Evolutionary conservation across 2,329 filamentous ascomycete species (phyloP), one percentile per base, ranked within the genome.

Genomic region (Spiromastix sp.): DNA sequence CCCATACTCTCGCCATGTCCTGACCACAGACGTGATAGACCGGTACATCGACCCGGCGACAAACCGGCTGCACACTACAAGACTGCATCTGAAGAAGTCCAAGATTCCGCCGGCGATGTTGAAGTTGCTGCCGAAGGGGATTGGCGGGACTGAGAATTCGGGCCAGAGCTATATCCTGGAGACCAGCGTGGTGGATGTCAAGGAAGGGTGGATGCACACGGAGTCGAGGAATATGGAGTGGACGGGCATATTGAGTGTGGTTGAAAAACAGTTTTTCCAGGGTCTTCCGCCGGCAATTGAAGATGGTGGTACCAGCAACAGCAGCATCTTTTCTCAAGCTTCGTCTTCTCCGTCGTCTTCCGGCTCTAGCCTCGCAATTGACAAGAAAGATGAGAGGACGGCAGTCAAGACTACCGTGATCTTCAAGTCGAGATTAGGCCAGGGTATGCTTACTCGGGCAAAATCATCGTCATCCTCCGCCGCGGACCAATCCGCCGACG

Each of bases 21-120:
- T 77, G 45, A 75, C 71, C 33, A 78, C 74, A 48, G 76, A 80
- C 61, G 75, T 77, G 53, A 77, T 80, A 53, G 67, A 72, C 42
- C 72, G 75, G 37, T 64, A 68, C 56, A 73, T 74, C 54, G 75
- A 79, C 34, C 67, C 74, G 2, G 58, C 59, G 17, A 77, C 72
- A 2, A 65, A 75, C 42, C 70, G 70, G 26, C 63, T 80, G 17
- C 74, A 74, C 33, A 79, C 76, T 10, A 67, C 70, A 9, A 68
- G 76, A 17, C 60, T 80, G 30, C 75, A 78, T 44, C 54, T 79
- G 21, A 80, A 80, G 57, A 68, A 68, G 42, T 77, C 72, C 12
- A 77, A 78, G 48, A 57, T 80, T 4, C 76, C 76, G 3, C 60
- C 70, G 2, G 71, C 71, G 3, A 70, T 79, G 15, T 58, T 78